Conservation (phyloP, 176 grass and related monocot genomes). For the Rhynchospora breviuscula region DNA sequence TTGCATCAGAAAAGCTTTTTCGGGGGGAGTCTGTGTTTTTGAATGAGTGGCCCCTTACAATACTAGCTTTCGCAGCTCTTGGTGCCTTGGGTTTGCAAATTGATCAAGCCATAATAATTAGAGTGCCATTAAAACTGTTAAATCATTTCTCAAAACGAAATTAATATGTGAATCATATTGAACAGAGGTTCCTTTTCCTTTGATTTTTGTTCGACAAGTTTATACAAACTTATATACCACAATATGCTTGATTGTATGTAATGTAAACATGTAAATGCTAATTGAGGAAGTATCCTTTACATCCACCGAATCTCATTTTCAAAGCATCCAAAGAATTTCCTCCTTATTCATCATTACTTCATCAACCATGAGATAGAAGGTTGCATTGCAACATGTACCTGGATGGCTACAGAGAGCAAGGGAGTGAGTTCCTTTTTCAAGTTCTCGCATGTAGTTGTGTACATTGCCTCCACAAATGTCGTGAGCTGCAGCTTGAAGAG, state of each 20-base stretch:
- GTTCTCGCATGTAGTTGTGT: constrained; percentile 72
- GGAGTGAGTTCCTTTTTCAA: constrained; percentile 73
- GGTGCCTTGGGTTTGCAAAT: constrained; percentile 45
- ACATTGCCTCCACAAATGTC: constrained; percentile 87
- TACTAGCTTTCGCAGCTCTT: constrained; percentile 28
- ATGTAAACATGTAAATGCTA: not conserved
- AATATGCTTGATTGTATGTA: not conserved
- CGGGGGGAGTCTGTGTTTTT: constrained; percentile 51
- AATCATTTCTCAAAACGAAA: not conserved
- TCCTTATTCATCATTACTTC: not conserved
- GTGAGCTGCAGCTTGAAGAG: constrained; percentile 97
- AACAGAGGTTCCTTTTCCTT: not conserved
- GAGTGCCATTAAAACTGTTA: not conserved
- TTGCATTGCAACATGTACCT: constrained; percentile 35
- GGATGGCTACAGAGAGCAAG: constrained; percentile 62
- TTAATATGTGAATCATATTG: not conserved
- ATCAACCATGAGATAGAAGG: not conserved
- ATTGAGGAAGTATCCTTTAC: not conserved
- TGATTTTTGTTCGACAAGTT: not conserved
- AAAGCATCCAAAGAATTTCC: not conserved
- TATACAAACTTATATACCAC: not conserved
- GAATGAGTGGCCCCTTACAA: constrained; percentile 63
- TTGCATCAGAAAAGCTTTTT: constrained; percentile 28
- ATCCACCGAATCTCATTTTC: not conserved
- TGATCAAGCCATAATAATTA: constrained; percentile 3